Evolutionary conservation across 331 rosid species (phyloP).

Genomic region (Quercus tomentella): DNA sequence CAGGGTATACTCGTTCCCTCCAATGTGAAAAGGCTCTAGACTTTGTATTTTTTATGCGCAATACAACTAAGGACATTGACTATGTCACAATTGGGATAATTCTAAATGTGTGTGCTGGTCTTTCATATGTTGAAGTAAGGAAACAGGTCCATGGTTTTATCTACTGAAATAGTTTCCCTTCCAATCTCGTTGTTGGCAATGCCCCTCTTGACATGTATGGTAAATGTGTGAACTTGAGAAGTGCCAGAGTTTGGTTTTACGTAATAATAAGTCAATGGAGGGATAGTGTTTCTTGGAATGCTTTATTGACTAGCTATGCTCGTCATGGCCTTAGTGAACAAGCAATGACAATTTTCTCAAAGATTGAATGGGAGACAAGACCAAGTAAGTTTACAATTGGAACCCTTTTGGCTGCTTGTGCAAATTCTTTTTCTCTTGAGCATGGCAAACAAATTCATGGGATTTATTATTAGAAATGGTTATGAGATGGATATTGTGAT

Average conservation of each 20-base stretch:
- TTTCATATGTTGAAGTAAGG: conserved; percentile 55
- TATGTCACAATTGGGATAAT: conserved; percentile 58
- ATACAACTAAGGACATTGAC: conserved; percentile 30
- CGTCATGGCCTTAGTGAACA: conserved; percentile 52
- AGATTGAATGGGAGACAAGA: conserved; percentile 68
- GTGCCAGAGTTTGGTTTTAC: conserved; percentile 51
- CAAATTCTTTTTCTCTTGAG: conserved; percentile 47
- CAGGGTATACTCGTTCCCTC: conserved; percentile 39
- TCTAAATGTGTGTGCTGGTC: conserved; percentile 43
- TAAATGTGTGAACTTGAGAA: conserved; percentile 67
- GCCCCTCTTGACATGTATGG: conserved; percentile 84
- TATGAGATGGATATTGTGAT: conserved; percentile 45
- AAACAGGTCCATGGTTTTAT: conserved; percentile 67
- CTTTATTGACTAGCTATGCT: conserved; percentile 56
- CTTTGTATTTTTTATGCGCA: conserved; percentile 48
- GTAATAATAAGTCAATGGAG: conserved; percentile 53
- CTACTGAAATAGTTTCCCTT: conserved; percentile 45
- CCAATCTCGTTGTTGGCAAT: conserved; percentile 48
- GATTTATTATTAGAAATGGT: conserved; percentile 59
- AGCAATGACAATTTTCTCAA: conserved; percentile 51
- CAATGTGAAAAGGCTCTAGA: conserved; percentile 53
- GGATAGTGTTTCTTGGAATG: conserved; percentile 75
- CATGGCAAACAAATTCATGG: conserved; percentile 75
- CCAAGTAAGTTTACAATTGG: conserved; percentile 52
- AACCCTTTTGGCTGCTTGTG: conserved; percentile 59